These are phyloP conservation scores for Coemansia sp. DNA, from an alignment of 192 early-diverging fungal species.

Conservation along the genomic window DNA sequence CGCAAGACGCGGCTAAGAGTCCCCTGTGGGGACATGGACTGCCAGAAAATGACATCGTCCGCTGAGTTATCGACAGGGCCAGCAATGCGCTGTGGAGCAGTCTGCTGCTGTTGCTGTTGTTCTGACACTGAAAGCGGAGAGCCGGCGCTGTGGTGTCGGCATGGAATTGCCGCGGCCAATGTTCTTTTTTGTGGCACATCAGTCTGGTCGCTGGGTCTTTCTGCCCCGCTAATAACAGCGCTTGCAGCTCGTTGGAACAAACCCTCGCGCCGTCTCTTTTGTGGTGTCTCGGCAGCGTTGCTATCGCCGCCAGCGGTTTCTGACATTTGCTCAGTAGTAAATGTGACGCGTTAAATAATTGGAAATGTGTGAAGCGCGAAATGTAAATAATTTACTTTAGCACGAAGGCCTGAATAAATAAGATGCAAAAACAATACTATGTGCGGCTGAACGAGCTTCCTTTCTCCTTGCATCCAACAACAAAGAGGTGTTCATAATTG, in stretches of 20 bases:
- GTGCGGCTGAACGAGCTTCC: too few relatives aligned
- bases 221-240: neutral
- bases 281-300: slow-evolving; percentile 6
- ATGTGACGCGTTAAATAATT: neutral
- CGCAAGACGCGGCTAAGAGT: slow-evolving; percentile 43
- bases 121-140: slow-evolving; percentile 21
- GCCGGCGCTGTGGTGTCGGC: slow-evolving; percentile 31
- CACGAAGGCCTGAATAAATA: neutral
- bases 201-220: neutral
- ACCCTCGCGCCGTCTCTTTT: slow-evolving; percentile 28
- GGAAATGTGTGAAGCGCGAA: neutral
- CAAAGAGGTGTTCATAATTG: too few relatives aligned
- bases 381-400: too few relatives aligned
- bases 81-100: neutral
- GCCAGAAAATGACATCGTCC: slow-evolving; percentile 43
- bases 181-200: neutral
- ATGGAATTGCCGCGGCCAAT: slow-evolving; percentile 11
- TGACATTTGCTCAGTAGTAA: neutral
- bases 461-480: too few relatives aligned
- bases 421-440: neutral
- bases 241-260: neutral
- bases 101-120: slow-evolving; percentile 1
- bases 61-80: neutral
- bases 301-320: neutral
- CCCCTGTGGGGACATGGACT: slow-evolving; percentile 47